These are phyloP conservation scores for Vaccinium darrowii DNA, from an alignment of 148 eudicot species.

Conservation along the genomic window DNA sequence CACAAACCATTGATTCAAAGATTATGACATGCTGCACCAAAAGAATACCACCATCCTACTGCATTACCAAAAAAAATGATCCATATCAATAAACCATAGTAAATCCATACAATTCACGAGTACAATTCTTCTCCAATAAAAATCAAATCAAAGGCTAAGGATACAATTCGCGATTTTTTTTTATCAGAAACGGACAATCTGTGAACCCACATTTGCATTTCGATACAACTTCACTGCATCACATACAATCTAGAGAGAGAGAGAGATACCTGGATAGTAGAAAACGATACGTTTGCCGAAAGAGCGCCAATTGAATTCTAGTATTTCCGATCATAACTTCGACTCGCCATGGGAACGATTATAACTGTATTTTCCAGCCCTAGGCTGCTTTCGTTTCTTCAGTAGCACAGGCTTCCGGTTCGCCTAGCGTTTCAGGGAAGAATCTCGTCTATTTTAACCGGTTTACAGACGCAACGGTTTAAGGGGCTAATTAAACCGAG, in stretches of 20 bases:
- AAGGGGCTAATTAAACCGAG: no score
- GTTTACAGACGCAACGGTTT: no score
- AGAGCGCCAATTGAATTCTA: neutral
- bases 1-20: neutral
- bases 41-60: neutral
- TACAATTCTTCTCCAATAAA: no score
- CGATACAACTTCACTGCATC: neutral
- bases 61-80: neutral
- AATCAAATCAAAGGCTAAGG: neutral
- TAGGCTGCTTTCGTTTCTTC: neutral
- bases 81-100: neutral
- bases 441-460: neutral
- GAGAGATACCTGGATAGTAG: conserved; percentile 4
- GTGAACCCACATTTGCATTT: neutral
- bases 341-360: neutral
- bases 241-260: neutral
- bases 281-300: neutral
- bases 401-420: neutral
- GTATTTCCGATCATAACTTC: conserved; percentile 4
- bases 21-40: neutral
- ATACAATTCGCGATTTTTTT: no score
- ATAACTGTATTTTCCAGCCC: neutral
- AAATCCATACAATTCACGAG: neutral
- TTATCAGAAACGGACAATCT: neutral
- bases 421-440: neutral